Evolutionary conservation across 305 asterid species (phyloP), one percentile per base, ranked within the genome.

Genomic region (Fraxinus platypoda): DNA sequence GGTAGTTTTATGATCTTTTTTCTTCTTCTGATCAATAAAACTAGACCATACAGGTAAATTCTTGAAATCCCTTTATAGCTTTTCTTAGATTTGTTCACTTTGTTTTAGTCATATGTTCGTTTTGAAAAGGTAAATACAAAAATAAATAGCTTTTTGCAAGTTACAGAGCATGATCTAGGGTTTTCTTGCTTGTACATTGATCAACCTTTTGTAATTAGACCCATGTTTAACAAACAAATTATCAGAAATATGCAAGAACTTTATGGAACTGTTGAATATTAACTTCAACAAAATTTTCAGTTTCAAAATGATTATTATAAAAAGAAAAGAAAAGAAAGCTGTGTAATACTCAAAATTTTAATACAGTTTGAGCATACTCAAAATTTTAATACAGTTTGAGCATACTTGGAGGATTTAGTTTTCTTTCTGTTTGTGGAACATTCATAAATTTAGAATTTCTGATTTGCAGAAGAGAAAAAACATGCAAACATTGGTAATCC

Each of bases 111-210:
- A 43, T 78, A 66, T 74, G 77, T 49, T 17, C 41, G 30, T 81
- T 64, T 80, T 12, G 74, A 54, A 76, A 82, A 84, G 74, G 68
- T 66, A 52, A 64, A 81, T 59, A 77, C 23, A 31, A 62, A 57
- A 34, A 43, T 54, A 75, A 41, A 21, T 38, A 11, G 13, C 49
- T n/a, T 54, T 49, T 57, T 84, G 64, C 71, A 78, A 72, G 80
- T 78, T 57, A 6, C 80, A 76, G 38, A 82, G 82, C 88, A 87
- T 80, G 86, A 83, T 85, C 85, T 84, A 87, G 92, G 92, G 88
- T 87, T 88, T 81, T 80, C 83, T 76, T 78, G 71, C 34, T 80
- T 77, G 52, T 74, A 81, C 83, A 80, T 49, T 49, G 23, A 49
- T 49, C 62, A 17, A 66, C 17, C 11, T 26, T 11, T 21, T 66